Evolutionary conservation across 371 early-diverging fungal species (phyloP), one percentile per base, ranked within the genome.

Genomic region (Mucor indicus): DNA sequence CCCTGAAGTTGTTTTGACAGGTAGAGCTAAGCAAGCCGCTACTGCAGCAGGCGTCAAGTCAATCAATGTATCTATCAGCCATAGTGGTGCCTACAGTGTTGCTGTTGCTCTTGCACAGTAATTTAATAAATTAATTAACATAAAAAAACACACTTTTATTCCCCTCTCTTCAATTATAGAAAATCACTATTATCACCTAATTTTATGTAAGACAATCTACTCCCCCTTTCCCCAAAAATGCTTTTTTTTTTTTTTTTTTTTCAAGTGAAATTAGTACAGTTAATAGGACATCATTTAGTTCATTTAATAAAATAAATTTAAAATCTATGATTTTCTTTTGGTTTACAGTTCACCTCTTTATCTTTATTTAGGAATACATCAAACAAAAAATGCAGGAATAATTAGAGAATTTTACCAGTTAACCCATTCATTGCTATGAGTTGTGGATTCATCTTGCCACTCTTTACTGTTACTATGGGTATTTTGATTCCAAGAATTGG

Each of bases 31-130:
- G 59, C 71, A 64, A 15, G 89, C 87, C 3, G 87, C 86, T 2
- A 53, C 60, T 32, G 69, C 78, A 48, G 87, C 88, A 19, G 93
- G 91, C 15, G 81, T 91, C 41, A 69, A 75, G 39, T 71, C 75
- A 27, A 70, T 96, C 53, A 93, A 89, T 67, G 91, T 95, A 9
- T 92, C 93, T 23, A 96, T 96, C 62, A 90, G 90, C 60, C 97
- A 96, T 62, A 86, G 90, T 55, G 97, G 95, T 41, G 77, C 82
- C 10, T 96, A 93, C 70, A 92, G 93, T 41, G 91, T 92, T 50
- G 96, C 96, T 33, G 85, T 94, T 55, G 89, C 90, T 13, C 60
- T 83, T 16, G 72, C 83, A n/a, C 77, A 62, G 50, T 67, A 76
- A 63, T 27, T 38, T 42, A 9, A n/a, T 12, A 10, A 22, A 13